A percentile compares a stretch with the other conserved stretches of the same genome.
Conservation (phyloP, 805 yeast species). For the Nakazawaea wyomingensis region DNA sequence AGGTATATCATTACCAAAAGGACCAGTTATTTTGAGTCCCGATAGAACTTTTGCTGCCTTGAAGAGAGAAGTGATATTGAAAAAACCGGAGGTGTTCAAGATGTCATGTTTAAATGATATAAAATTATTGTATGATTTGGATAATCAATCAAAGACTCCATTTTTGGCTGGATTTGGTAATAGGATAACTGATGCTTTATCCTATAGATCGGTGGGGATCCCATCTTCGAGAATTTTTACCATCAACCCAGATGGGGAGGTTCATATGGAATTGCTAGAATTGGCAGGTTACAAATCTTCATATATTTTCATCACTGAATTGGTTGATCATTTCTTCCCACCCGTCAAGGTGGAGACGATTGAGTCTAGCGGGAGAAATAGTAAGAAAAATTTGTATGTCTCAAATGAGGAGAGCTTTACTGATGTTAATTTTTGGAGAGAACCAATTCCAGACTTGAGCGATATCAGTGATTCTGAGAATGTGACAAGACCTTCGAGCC, state of each 20-base stretch:
- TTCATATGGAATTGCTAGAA: conserved; percentile 92
- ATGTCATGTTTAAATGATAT: conserved; percentile 95
- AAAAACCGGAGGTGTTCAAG: conserved; percentile 97
- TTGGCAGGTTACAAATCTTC: conserved; percentile 88
- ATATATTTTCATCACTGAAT: conserved; percentile 83
- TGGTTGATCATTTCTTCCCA: conserved; percentile 97
- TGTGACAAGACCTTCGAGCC: conserved; percentile 14
- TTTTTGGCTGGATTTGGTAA: conserved; percentile 98
- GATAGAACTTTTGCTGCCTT: conserved; percentile 96
- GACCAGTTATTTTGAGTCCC: conserved; percentile 93
- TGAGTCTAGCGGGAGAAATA: conserved; percentile 17
- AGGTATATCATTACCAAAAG: conserved; percentile 68
- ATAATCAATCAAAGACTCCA: conserved; percentile 47
- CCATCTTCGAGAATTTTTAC: conserved; percentile 94
- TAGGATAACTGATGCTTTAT: conserved; percentile 91
- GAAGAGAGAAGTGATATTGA: conserved; percentile 83
- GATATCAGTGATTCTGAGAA: conserved; percentile 52
- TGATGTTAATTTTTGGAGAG: conserved; percentile 92
- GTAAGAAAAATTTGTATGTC: conserved; percentile 12
- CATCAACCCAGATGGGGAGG: conserved; percentile 94
- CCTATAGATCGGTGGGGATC: conserved; percentile 88
- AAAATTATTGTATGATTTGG: conserved; percentile 53
- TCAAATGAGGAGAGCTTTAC: conserved; percentile 58
- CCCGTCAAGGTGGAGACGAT: conserved; percentile 43
- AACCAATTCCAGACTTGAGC: conserved; percentile 60